A percentile compares a stretch with the other conserved stretches of the same genome.
Conservation (phyloP, 75 land plant genomes). For the Sequoia sempervirens region DNA sequence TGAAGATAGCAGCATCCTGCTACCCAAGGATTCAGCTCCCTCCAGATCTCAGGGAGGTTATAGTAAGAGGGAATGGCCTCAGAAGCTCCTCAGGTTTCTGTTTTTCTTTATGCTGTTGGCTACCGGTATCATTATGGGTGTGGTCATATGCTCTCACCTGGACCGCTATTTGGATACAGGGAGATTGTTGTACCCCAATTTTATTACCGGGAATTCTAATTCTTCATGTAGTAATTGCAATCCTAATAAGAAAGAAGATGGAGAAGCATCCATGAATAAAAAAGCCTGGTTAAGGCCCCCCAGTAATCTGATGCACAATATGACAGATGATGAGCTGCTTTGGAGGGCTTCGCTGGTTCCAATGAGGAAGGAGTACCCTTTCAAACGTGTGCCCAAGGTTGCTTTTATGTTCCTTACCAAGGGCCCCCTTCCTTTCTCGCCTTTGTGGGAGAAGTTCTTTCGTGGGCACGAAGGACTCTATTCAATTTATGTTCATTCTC, state of each 20-base stretch:
- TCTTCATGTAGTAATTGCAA: not conserved
- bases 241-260: slow-evolving; percentile 9
- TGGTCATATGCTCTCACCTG: slow-evolving; percentile 38
- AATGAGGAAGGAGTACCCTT: slow-evolving; percentile 42
- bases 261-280: slow-evolving; percentile 7
- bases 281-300: slow-evolving; percentile 42
- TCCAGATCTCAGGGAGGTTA: not conserved
- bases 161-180: slow-evolving; percentile 28
- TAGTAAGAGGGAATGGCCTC: slow-evolving; percentile 28
- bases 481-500: slow-evolving; percentile 66
- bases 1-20: not conserved
- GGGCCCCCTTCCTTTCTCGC: slow-evolving; percentile 66
- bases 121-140: slow-evolving; percentile 35
- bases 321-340: slow-evolving; percentile 69
- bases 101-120: slow-evolving; percentile 42
- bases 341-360: slow-evolving; percentile 82
- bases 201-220: not conserved
- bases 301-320: slow-evolving; percentile 35
- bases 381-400: slow-evolving; percentile 58
- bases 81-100: slow-evolving; percentile 37
- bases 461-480: slow-evolving; percentile 27
- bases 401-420: slow-evolving; percentile 88
- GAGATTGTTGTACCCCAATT: slow-evolving; percentile 7
- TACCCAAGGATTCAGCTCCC: not conserved
- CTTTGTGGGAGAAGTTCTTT: slow-evolving; percentile 73